Base-by-base conservation (phyloP, 805 yeast species). In the Metschnikowia reukaufii region DNA sequence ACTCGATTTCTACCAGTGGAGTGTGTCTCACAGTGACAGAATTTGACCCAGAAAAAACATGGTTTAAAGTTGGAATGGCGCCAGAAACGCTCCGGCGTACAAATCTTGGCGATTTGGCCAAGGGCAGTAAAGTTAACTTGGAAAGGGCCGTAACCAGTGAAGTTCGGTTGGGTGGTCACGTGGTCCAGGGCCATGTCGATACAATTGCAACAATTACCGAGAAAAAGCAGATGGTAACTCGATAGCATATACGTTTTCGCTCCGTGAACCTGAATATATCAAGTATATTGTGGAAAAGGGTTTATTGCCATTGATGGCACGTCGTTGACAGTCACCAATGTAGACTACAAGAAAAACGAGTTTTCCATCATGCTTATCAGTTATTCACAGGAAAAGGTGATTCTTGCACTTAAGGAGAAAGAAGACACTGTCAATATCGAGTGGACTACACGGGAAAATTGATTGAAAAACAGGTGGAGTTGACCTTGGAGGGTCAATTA, bases 171-270 rank as follows among this genome's bases (percentile, higher is more conserved):
- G 99, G 99, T 19, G 99, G 99, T 0, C 99, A 94, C 66, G 81
- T 92, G 53, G 99, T 94, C 2, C 99, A 94, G 60, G 99, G 99
- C 5, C 99, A 94, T 69, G 89, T 94, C 23, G 99, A 94, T 64
- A 88, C 97, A 0, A 76, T 84, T 30, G 97, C 97, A 2, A 65
- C 63, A 30, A 84, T 92, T 33, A 74, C 77, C 1, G 64, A 67
- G 0, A 74, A 67, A 21, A 66, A 8, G 68, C 78, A 1, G 97
- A 91, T 60, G 86, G 82, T 1, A 88, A 89, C 64, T 84, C 98
- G 0, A 70, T 89, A 29, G 74, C 84, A 3, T 86, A 82, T 63
- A 85, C 88, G 3, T 91, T 92, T 66, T 66, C 80, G 64, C 74
- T 89, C 44, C 73, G 86, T 48, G 94, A 89, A 50, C 57, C 63